Evolutionary conservation across 83 land plant species (phyloP), one percentile per base, ranked within the genome.

Genomic region (Diphasiastrum complanatum): DNA sequence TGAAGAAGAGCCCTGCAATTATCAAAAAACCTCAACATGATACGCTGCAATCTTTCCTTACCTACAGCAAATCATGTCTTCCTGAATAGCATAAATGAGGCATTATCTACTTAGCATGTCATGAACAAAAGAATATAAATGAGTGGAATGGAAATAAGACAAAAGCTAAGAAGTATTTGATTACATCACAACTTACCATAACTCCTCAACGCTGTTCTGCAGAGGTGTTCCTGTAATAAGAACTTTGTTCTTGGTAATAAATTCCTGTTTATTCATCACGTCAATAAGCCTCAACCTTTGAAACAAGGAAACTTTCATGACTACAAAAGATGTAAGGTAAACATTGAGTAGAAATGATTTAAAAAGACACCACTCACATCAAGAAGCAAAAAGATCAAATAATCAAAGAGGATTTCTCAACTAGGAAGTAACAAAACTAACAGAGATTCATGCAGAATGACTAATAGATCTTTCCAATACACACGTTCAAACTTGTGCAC

Each of bases 131-230:
- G 8, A 16, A 8, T 40, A 40, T 40, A 40, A 8, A 40, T 8
- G 16, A 40, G 16, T 40, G 16, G 16, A 40, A 40, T 40, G 16
- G 12, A 40, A 40, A 8, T 16, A 40, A 40, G 12, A 8, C 16
- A 8, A 16, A 8, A 40, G 12, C 43, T 40, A 40, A 40, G 8
- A 40, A 40, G 43, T 40, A 40, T 40, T 8, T 40, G 43, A 40
- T 40, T 8, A 16, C 43, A 40, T 40, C n/a, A n/a, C n/a, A n/a
- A 65, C 69, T 45, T 59, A 95, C 99, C 99, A 95, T 36, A 95
- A 75, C 81, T 95, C 99, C 58, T 95, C 99, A 51, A 95, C 99
- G 70, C 96, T 95, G 68, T 95, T 95, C 59, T 95, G 99, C 60
- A 95, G 69, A 33, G 99, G 99, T 22, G 99, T 95, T 36, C 99